Evolutionary conservation across 805 yeast species (phyloP).

Genomic region (Phaffomyces thermotolerans): DNA sequence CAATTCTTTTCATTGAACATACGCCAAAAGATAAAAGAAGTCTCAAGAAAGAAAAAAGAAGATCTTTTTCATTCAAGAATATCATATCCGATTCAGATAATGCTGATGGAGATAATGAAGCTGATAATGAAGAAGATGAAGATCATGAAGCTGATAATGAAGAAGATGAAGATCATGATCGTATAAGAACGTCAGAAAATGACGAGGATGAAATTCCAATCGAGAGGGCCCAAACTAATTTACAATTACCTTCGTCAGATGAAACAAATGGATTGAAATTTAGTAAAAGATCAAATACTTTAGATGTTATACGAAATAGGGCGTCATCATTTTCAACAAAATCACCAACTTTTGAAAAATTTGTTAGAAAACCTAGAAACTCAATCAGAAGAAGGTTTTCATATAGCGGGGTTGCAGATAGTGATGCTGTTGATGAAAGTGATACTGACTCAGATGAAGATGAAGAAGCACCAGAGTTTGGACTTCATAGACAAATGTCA

Average conservation of each 20-base stretch:
- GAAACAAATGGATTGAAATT: conserved; percentile 31
- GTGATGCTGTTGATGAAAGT: conserved; percentile 5
- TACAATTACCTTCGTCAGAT: conserved; percentile 30
- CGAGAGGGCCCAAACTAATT: conserved; percentile 26
- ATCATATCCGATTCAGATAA: neutral
- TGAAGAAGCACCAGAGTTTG: conserved; percentile 27
- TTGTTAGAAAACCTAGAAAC: conserved; percentile 27
- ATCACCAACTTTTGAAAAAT: conserved; percentile 44
- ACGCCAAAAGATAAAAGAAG: conserved; percentile 13
- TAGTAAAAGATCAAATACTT: conserved; percentile 40
- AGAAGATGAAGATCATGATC: conserved; percentile 5
- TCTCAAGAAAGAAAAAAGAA: conserved; percentile 9
- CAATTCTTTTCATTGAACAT: conserved; percentile 23
- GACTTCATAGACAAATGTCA: conserved; percentile 34
- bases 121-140: conserved; percentile 4
- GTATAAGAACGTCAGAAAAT: conserved; percentile 4
- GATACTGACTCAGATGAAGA: conserved; percentile 13
- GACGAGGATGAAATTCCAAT: conserved; percentile 5
- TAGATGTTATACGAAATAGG: conserved; percentile 30
- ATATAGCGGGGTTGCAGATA: conserved; percentile 19
- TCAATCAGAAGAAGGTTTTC: conserved; percentile 24
- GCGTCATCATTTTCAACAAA: conserved; percentile 20
- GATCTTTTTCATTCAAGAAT: conserved; percentile 6
- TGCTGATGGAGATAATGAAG: conserved; percentile 4
- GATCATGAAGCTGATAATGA: conserved; percentile 6